Evolutionary conservation across 1,284 basidiomycete genomes (phyloP).

Genomic region (Peniophora sp.): DNA sequence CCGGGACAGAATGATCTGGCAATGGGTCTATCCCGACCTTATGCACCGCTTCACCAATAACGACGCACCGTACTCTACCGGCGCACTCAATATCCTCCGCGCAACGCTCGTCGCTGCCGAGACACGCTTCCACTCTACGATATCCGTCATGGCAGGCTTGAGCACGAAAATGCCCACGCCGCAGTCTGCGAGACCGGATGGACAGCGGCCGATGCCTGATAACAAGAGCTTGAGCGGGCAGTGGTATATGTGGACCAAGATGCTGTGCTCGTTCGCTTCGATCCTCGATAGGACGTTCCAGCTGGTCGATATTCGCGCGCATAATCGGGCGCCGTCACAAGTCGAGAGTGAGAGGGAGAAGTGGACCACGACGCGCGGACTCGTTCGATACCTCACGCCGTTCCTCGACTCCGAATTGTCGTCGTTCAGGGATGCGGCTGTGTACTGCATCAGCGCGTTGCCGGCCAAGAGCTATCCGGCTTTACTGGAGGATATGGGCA

Average conservation of each 20-base stretch:
- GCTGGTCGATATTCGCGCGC: conserved; percentile 51
- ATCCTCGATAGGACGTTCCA: conserved; percentile 56
- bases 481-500: conserved; percentile 77
- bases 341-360: conserved; percentile 66
- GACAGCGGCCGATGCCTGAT: conserved; percentile 48
- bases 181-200: conserved; percentile 20
- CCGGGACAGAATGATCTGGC: conserved; percentile 64
- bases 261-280: conserved; percentile 73
- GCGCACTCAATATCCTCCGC: conserved; percentile 43
- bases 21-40: conserved; percentile 57
- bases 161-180: conserved; percentile 37
- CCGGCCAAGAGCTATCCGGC: conserved; percentile 72
- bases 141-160: conserved; percentile 61
- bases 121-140: conserved; percentile 57
- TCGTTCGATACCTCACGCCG: conserved; percentile 83
- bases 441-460: conserved; percentile 83
- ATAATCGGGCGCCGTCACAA: conserved; percentile 67
- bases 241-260: conserved; percentile 84
- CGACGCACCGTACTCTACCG: conserved; percentile 36
- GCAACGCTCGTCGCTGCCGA: conserved; percentile 59
- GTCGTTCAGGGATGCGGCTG: conserved; percentile 79
- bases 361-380: conserved; percentile 68
- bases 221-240: conserved; percentile 67
- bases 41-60: conserved; percentile 33
- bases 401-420: conserved; percentile 84